phyloP scores from a whole-genome alignment of 768 basidiomycete species.

The Tulasnella sp. region DNA sequence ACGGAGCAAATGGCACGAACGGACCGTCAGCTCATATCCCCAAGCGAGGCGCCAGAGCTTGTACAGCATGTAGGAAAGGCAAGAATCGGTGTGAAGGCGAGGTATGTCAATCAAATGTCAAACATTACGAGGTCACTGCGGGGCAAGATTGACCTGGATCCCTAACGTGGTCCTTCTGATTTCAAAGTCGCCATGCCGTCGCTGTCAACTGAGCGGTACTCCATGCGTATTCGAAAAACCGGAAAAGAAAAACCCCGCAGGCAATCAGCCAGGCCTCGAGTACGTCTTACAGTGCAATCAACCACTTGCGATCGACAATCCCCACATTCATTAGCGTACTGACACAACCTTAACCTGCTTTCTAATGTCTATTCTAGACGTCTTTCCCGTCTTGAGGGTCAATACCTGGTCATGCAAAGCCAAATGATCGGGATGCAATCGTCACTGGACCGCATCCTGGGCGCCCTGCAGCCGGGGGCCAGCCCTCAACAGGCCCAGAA shows the following conservation, averaged over 20 bases:
- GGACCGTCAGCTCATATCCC: conserved; percentile 54
- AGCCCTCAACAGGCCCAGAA: conserved; percentile 30
- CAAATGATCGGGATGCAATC: conserved; percentile 95
- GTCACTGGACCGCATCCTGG: conserved; percentile 75
- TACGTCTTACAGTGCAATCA: conserved; percentile 36
- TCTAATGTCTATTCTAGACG: conserved; percentile 47
- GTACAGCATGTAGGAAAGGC: conserved; percentile 83
- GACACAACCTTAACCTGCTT: not conserved
- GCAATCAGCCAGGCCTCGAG: conserved; percentile 62
- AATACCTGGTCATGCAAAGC: conserved; percentile 86
- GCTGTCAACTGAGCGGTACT: conserved; percentile 77
- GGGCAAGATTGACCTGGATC: not conserved
- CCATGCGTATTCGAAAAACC: conserved; percentile 87
- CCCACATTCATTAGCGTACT: not conserved
- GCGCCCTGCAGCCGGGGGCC: conserved; percentile 51
- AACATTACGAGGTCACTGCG: not conserved
- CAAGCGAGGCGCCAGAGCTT: conserved; percentile 84
- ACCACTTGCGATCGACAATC: not conserved
- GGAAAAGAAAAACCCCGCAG: conserved; percentile 69
- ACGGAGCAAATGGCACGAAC: conserved; percentile 25
- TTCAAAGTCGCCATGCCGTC: conserved; percentile 78
- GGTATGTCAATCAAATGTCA: conserved; percentile 41
- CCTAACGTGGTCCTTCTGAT: conserved; percentile 6
- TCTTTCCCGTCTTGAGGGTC: conserved; percentile 77
- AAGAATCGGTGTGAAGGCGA: conserved; percentile 94